These are phyloP conservation scores for Calonectria pauciramosa DNA, from an alignment of 2,329 filamentous ascomycete species.

Conservation along the genomic window DNA sequence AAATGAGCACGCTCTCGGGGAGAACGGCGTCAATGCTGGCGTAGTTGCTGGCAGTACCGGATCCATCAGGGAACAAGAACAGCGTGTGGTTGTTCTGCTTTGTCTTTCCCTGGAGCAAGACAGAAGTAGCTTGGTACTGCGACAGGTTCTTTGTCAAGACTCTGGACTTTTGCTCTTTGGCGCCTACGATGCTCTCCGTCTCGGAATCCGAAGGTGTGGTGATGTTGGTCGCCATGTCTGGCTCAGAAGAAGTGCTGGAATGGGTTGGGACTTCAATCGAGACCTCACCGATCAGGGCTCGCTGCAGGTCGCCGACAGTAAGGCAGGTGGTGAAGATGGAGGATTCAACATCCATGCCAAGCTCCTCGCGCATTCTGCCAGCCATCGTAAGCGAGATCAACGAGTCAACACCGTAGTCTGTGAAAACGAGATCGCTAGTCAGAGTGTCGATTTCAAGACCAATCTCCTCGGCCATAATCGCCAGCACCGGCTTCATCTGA, in stretches of 20 bases:
- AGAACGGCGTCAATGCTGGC: background rate
- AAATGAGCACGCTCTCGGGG: background rate
- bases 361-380: background rate
- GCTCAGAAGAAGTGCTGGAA: constrained; percentile 4
- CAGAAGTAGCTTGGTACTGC: background rate
- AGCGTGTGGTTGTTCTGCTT: background rate
- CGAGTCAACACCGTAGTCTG: constrained; percentile 12
- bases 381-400: constrained; percentile 11
- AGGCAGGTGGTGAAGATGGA: constrained; percentile 63
- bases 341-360: background rate
- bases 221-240: background rate
- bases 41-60: constrained; percentile 19
- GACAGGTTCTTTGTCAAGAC: background rate
- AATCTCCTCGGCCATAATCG: constrained; percentile 12
- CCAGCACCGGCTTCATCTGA: constrained; percentile 6
- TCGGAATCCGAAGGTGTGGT: background rate
- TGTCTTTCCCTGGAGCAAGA: constrained; percentile 13
- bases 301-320: constrained; percentile 67
- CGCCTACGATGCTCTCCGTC: background rate
- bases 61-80: constrained; percentile 23
- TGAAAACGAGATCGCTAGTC: background rate
- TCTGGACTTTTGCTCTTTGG: background rate
- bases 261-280: background rate
- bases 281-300: background rate
- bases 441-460: constrained; percentile 1